These are phyloP conservation scores for Imleria badia DNA, from an alignment of 768 basidiomycete species.

Conservation along the genomic window DNA sequence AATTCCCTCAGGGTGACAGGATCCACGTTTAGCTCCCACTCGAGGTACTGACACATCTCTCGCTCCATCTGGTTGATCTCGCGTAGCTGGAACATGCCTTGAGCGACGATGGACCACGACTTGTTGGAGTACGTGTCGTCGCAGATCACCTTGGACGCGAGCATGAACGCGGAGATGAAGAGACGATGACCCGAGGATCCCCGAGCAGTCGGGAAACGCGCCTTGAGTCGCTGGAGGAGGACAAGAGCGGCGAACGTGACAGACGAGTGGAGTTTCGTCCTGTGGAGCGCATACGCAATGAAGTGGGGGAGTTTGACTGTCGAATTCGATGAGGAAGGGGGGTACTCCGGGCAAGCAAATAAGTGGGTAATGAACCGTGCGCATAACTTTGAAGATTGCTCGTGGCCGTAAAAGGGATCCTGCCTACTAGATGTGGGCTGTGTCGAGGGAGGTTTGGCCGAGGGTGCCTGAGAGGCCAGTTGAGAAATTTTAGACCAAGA, in stretches of 20 bases:
- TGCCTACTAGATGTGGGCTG: conserved; percentile 26
- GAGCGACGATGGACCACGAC: conserved; percentile 88
- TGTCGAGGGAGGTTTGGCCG: conserved; percentile 30
- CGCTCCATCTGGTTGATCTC: conserved; percentile 85
- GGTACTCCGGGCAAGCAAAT: conserved; percentile 83
- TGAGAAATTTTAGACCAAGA: not conserved
- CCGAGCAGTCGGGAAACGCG: conserved; percentile 71
- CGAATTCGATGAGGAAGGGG: conserved; percentile 44
- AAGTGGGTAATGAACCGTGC: conserved; percentile 82
- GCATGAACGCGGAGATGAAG: conserved; percentile 75
- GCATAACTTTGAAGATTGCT: conserved; percentile 64
- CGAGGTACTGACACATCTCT: conserved; percentile 83
- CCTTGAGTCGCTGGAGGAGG: conserved; percentile 64
- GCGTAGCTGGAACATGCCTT: conserved; percentile 75
- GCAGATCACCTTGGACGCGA: conserved; percentile 78
- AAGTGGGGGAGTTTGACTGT: conserved; percentile 49
- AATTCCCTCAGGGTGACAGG: conserved; percentile 59
- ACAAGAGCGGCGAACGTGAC: conserved; percentile 45
- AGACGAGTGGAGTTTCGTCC: conserved; percentile 58
- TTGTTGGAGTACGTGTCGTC: conserved; percentile 95
- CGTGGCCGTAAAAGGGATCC: conserved; percentile 57
- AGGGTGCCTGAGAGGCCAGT: conserved; percentile 18
- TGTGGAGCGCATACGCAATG: conserved; percentile 66
- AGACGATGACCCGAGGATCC: conserved; percentile 72
- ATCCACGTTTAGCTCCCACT: conserved; percentile 87